Evolutionary conservation across 2,329 filamentous ascomycete genomes (phyloP).

Genomic region (Xylaria multiplex): DNA sequence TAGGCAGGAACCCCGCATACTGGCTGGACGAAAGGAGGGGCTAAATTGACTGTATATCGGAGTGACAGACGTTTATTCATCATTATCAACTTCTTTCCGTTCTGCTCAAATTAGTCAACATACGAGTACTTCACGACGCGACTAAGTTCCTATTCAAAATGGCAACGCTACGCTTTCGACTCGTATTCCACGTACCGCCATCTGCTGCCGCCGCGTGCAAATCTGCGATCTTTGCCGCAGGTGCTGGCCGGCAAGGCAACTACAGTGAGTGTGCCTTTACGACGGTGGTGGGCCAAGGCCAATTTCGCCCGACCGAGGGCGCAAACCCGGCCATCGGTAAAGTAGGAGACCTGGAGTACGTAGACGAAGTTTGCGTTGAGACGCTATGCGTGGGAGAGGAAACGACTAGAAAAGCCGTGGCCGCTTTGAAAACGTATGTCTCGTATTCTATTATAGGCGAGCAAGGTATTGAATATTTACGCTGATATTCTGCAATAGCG

Average conservation of each 20-base stretch:
- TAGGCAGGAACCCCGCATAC: constrained; percentile 9
- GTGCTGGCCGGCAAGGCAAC: constrained; percentile 63
- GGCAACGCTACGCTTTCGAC: constrained; percentile 47
- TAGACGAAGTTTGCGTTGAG: constrained; percentile 71
- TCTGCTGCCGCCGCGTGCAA: constrained; percentile 61
- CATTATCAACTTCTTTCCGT: neutral
- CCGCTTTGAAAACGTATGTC: constrained; percentile 71
- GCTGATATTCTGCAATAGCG: constrained; percentile 44
- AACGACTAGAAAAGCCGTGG: constrained; percentile 65
- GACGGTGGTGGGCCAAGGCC: constrained; percentile 63
- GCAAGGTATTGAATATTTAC: constrained; percentile 10
- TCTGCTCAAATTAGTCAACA: neutral
- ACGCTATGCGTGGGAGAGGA: constrained; percentile 69
- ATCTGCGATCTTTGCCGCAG: constrained; percentile 65
- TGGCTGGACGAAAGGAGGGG: neutral
- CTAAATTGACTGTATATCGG: neutral
- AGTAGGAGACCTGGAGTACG: constrained; percentile 65
- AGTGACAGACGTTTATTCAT: neutral
- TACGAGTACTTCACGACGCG: neutral
- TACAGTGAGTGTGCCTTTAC: constrained; percentile 67
- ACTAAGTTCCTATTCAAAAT: constrained; percentile 7
- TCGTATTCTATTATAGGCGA: constrained; percentile 3
- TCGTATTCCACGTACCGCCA: constrained; percentile 63
- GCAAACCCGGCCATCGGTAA: constrained; percentile 73
- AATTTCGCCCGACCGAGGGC: constrained; percentile 70